Evolutionary conservation across 495 filamentous ascomycete species (phyloP).

Genomic region (Podospora australis): DNA sequence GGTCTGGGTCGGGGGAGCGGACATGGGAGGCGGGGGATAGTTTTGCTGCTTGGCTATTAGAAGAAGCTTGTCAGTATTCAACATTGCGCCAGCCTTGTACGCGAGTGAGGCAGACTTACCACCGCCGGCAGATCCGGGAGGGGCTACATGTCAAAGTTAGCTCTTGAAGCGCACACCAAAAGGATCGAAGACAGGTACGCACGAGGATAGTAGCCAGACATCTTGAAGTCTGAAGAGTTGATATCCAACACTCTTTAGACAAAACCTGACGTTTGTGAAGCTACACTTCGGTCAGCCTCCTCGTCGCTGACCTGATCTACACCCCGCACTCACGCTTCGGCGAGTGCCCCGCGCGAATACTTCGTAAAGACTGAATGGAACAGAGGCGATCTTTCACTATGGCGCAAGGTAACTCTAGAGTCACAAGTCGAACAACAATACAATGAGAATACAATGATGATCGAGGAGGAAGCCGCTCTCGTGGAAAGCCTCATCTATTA

Average conservation of each 20-base stretch:
- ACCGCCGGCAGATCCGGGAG: constrained; percentile 18
- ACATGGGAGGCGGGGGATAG: constrained; percentile 31
- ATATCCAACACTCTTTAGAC: no score
- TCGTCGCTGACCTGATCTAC: no score
- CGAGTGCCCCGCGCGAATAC: neutral
- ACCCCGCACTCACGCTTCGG: constrained; percentile 9
- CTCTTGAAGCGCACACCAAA: no score
- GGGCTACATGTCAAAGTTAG: no score
- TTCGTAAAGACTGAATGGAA: neutral
- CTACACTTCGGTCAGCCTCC: no score
- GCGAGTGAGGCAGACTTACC: no score
- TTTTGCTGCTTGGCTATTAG: constrained; percentile 16
- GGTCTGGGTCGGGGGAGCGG: constrained; percentile 39
- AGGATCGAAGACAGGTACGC: no score
- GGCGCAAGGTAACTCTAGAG: neutral
- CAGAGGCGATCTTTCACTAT: neutral
- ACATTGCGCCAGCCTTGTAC: neutral
- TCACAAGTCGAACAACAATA: neutral
- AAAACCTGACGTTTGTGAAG: no score
- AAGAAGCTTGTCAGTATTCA: neutral
- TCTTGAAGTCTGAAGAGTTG: no score
- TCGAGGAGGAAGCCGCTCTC: neutral
- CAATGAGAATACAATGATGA: neutral
- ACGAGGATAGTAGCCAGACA: constrained; percentile 32
- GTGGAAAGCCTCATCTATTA: neutral